These are phyloP conservation scores for Hanseniaspora guilliermondii DNA, from an alignment of 805 yeast species.

Conservation along the genomic window DNA sequence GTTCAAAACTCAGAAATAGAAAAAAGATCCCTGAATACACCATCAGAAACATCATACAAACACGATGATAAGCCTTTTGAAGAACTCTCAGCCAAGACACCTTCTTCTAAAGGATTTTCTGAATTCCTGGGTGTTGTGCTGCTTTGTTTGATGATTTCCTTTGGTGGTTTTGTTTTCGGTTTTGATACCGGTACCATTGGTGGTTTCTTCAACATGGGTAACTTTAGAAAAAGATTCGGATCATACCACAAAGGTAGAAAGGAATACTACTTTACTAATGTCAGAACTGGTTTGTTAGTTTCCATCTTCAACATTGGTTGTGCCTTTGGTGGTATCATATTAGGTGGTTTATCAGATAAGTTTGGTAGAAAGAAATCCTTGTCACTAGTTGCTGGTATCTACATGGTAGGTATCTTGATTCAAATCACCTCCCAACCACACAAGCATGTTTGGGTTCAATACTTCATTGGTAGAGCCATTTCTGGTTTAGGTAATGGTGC, in stretches of 20 bases:
- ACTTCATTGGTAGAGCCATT: conserved; percentile 52
- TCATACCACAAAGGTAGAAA: conserved; percentile 32
- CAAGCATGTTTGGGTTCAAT: conserved; percentile 49
- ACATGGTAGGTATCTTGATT: conserved; percentile 54
- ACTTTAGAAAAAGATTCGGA: conserved; percentile 50
- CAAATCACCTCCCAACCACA: conserved; percentile 39
- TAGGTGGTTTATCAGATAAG: conserved; percentile 48
- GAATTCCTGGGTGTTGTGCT: conserved; percentile 26
- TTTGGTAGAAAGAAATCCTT: conserved; percentile 56
- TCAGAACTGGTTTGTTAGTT: conserved; percentile 46
- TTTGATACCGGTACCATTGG: conserved; percentile 72
- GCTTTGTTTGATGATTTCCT: conserved; percentile 26
- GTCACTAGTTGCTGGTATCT: conserved; percentile 47
- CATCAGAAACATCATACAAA: neutral
- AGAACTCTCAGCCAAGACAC: neutral
- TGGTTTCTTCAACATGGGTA: conserved; percentile 51
- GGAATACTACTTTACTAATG: conserved; percentile 36
- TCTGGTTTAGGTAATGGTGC: conserved; percentile 77
- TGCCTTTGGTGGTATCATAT: conserved; percentile 56
- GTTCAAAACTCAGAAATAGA: neutral
- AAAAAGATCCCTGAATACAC: neutral
- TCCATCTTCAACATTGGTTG: conserved; percentile 62
- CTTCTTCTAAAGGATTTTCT: conserved; percentile 24
- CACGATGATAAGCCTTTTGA: neutral
- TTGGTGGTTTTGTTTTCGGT: conserved; percentile 49